Evolutionary conservation across 495 filamentous ascomycete species (phyloP), one percentile per base, ranked within the genome.

Genomic region (Glarea lozoyensis): DNA sequence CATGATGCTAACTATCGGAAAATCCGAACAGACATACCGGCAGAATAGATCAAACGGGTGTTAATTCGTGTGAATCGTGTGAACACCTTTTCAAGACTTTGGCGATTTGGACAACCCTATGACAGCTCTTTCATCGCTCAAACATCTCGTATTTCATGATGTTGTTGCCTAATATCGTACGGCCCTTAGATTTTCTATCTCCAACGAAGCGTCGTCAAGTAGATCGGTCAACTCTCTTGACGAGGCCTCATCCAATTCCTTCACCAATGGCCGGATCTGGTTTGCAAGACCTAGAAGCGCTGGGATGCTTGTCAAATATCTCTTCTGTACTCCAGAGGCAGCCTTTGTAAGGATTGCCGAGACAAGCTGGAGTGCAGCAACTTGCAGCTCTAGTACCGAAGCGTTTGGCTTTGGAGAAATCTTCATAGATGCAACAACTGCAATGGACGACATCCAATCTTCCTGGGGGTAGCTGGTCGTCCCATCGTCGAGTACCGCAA

Each of bases 321-420:
- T 50, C 44, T 55, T 67, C 43, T 54, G 58, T 54, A 70, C 49
- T 1, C 62, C 66, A 2, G 52, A 59, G n/a, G 62, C 62, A 22
- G 68, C 61, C 30, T 65, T 64, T 2, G 38, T 59, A 40, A 81
- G 40, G 33, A 78, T 48, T 19, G 70, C 60, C 6, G 66, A 58
- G 4, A 64, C 66, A 0, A 81, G 60, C 52, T 76, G 72, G 27
- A 75, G 54, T 10, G 63, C 61, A 3, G 69, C 73, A 2, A 68
- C 62, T 24, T 65, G 60, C 23, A 72, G 60, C 32, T 77, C 75
- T 6, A 65, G 49, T 13, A 68, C 53, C 7, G 25, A 18, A 32
- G 7, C 41, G 29, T 36, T 46, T 34, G 34, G 25, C n/a, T 3
- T 43, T 52, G 1, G 58, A 48, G n/a, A 58, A 49, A 41, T 53